Evolutionary conservation across 1,139 yeast species (phyloP).

Genomic region (Schizosaccharomyces versatilis): DNA sequence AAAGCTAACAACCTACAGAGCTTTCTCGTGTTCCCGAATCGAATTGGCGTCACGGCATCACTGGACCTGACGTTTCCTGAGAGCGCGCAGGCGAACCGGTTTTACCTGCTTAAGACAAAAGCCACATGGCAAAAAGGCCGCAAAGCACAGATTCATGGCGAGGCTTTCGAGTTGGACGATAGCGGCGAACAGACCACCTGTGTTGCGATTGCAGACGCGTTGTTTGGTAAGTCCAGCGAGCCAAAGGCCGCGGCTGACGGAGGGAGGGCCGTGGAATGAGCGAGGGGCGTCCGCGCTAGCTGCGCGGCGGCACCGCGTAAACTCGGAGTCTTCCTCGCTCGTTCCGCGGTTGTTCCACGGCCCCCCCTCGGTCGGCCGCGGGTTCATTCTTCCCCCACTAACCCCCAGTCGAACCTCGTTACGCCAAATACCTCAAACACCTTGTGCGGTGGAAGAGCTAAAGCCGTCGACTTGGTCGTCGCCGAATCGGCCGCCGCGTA

Average conservation of each 20-base stretch:
- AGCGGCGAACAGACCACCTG: neutral
- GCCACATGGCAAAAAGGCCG: neutral
- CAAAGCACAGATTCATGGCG: neutral
- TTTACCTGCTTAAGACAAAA: neutral
- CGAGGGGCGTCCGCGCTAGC: no score
- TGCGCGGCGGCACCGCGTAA: no score
- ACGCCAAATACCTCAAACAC: neutral
- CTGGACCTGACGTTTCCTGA: neutral
- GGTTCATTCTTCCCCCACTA: no score
- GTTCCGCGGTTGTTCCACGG: no score
- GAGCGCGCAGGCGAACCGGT: neutral
- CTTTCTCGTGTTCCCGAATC: neutral
- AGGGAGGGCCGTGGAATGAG: no score
- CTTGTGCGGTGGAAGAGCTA: neutral
- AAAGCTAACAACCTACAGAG: neutral
- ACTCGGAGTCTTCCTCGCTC: no score
- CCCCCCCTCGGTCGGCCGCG: no score
- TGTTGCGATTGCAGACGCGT: neutral
- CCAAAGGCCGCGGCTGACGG: no score
- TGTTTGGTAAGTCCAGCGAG: neutral
- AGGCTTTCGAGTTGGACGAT: neutral
- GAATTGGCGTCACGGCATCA: neutral
- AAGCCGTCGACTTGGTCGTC: no score
- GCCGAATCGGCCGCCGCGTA: no score
- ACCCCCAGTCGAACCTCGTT: conserved; percentile 1